Evolutionary conservation across 1,139 yeast species (phyloP), one percentile per base, ranked within the genome.

Genomic region (Casaregolazyma lundiana): DNA sequence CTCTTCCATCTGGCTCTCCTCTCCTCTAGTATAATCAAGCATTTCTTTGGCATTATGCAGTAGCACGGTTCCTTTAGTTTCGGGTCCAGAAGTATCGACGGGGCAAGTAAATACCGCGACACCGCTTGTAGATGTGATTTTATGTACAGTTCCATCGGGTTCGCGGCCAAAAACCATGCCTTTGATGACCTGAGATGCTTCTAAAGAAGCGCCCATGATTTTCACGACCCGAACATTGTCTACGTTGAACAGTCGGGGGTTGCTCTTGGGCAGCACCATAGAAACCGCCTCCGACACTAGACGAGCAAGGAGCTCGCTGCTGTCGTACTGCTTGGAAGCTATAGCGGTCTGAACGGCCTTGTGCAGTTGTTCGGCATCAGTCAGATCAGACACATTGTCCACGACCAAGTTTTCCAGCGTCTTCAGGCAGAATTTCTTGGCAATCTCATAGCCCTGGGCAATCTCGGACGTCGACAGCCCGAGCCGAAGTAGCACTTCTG

Each of bases 131-230:
- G 66, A 66, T 17, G 40, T 34, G 48, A 84, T 71, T 53, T 81
- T 76, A 67, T 87, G 87, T 47, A 90, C 69, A 53, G 80, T 81
- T 13, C 97, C 96, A 66, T 92, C 97, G 9, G 98, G 97, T 66
- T 89, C 96, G 61, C 95, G 78, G 57, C 96, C 95, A 75, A 94
- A 92, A 36, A 94, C 97, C 98, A 92, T 92, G 57, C 98, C 98
- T 68, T 86, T 87, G 56, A 94, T 73, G 47, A 94, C 98, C 58
- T 77, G 76, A 7, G 95, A 84, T 57, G 77, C 76, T 30, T 73
- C 69, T 57, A 94, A 72, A 47, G 94, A 76, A 18, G 95, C 77
- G 50, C 98, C 98, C 96, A 92, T 87, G 58, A 92, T 84, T 69
- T 92, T 92, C 43, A 92, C 98, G 24, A 92, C 97, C 65, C 98